These are phyloP conservation scores for Cutaneotrichosporon cyanovorans DNA, from an alignment of 1,284 basidiomycete species.

Conservation along the genomic window DNA sequence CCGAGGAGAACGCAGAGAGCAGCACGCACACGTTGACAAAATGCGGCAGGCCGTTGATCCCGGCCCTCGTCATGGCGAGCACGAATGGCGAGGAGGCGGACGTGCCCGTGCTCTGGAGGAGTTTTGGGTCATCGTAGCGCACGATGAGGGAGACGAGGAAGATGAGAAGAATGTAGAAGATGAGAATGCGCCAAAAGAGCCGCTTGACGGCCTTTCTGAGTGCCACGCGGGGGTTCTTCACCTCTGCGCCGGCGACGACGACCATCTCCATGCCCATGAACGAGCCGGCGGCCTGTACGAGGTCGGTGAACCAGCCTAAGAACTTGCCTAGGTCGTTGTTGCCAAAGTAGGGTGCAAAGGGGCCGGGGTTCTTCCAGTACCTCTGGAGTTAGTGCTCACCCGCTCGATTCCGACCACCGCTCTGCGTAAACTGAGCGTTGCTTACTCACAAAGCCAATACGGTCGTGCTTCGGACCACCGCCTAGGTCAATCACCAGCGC, in stretches of 20 bases:
- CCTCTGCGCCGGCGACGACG: slow-evolving; percentile 34
- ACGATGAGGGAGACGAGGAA: slow-evolving; percentile 64
- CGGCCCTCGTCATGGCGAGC: slow-evolving; percentile 55
- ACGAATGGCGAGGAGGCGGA: slow-evolving; percentile 66
- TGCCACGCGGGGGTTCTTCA: slow-evolving; percentile 25
- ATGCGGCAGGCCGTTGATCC: slow-evolving; percentile 55
- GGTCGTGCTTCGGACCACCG: slow-evolving; percentile 38
- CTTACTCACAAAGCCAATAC: slow-evolving; percentile 50
- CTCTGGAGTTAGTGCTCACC: no score
- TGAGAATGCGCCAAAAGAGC: slow-evolving; percentile 12
- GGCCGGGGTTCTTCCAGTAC: slow-evolving; percentile 63
- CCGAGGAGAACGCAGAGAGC: slow-evolving; percentile 54
- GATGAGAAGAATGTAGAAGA: slow-evolving; percentile 54
- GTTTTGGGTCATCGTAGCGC: slow-evolving; percentile 21
- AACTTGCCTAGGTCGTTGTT: slow-evolving; percentile 17
- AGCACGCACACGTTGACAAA: slow-evolving; percentile 42
- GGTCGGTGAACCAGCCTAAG: slow-evolving; percentile 25
- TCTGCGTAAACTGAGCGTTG: no score
- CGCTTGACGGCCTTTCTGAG: slow-evolving; percentile 23
- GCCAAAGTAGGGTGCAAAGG: slow-evolving; percentile 43
- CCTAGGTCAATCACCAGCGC: slow-evolving; percentile 55
- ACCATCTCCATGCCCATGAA: slow-evolving; percentile 21
- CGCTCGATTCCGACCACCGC: no score
- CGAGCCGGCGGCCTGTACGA: slow-evolving; percentile 31
- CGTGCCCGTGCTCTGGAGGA: slow-evolving; percentile 45